Conservation (phyloP, 2,329 filamentous ascomycete genomes). For the Colletotrichum paranaense region DNA sequence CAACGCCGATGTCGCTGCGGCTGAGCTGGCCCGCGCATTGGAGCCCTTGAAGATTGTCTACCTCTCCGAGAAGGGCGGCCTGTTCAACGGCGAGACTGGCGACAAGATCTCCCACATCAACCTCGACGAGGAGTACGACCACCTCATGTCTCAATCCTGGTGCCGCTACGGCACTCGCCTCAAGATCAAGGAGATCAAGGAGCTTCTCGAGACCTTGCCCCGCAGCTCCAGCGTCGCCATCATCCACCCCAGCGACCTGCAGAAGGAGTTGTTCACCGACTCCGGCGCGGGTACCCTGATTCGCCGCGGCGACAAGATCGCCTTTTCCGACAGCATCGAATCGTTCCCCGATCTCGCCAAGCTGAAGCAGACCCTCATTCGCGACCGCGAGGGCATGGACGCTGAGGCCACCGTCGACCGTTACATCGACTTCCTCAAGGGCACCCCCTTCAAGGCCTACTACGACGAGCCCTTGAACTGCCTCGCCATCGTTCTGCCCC, state of each 20-base stretch:
- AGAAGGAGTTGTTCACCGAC: conserved; percentile 97
- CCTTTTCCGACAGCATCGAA: conserved; percentile 75
- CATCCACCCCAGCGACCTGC: conserved; percentile 94
- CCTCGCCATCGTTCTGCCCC: conserved; percentile 86
- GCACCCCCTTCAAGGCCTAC: conserved; percentile 89
- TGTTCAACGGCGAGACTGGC: conserved; percentile 93
- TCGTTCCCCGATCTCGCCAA: conserved; percentile 82
- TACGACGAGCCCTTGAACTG: conserved; percentile 96
- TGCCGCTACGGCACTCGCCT: conserved; percentile 93
- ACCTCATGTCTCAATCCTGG: conserved; percentile 94
- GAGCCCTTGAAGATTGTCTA: conserved; percentile 98
- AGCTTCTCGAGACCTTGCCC: conserved; percentile 87
- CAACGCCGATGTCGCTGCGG: conserved; percentile 96
- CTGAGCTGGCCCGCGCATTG: conserved; percentile 87
- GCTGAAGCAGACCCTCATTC: conserved; percentile 84
- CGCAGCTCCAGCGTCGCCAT: conserved; percentile 96
- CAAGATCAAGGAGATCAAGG: conserved; percentile 98
- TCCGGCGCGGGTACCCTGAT: conserved; percentile 95
- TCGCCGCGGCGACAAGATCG: conserved; percentile 89
- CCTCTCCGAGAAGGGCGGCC: conserved; percentile 95
- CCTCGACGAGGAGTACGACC: conserved; percentile 94
- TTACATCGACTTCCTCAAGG: conserved; percentile 83
- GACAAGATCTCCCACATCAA: conserved; percentile 98
- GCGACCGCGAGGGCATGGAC: conserved; percentile 85
- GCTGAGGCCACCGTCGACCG: conserved; percentile 86